A percentile compares a stretch with the other conserved stretches of the same genome.
These are phyloP conservation scores for Lasiodiplodia gonubiensis DNA, from an alignment of 2,329 filamentous ascomycete species.

Conservation along the genomic window DNA sequence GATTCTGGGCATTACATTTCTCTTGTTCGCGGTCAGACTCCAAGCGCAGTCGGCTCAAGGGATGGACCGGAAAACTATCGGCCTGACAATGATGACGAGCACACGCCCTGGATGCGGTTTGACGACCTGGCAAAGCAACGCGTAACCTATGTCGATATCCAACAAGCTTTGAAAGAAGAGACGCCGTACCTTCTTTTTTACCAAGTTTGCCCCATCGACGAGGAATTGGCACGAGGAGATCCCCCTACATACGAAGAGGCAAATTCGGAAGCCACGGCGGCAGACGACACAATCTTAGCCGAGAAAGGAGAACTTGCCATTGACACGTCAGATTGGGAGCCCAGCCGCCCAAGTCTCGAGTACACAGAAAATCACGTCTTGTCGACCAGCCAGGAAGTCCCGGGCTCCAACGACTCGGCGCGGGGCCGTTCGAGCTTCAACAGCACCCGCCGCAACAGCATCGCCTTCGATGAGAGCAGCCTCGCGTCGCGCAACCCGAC, in stretches of 20 bases:
- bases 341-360: slow-evolving; percentile 33
- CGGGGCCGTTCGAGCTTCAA: slow-evolving; percentile 44
- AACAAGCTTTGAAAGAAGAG: slow-evolving; percentile 78
- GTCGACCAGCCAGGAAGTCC: slow-evolving; percentile 5
- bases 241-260: slow-evolving; percentile 52
- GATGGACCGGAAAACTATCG: slow-evolving; percentile 49
- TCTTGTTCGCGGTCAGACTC: slow-evolving; percentile 74
- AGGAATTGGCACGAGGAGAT: slow-evolving; percentile 55
- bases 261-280: slow-evolving; percentile 32
- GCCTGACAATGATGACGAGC: slow-evolving; percentile 38
- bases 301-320: slow-evolving; percentile 28
- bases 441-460: slow-evolving; percentile 47
- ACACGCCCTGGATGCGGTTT: slow-evolving; percentile 79
- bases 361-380: slow-evolving; percentile 18
- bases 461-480: slow-evolving; percentile 48
- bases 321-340: slow-evolving; percentile 23
- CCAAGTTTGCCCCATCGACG: slow-evolving; percentile 86
- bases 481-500: slow-evolving; percentile 40
- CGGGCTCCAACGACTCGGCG: slow-evolving; percentile 28
- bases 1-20: slow-evolving; percentile 92
- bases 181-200: slow-evolving; percentile 96
- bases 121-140: slow-evolving; percentile 81
- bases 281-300: slow-evolving; percentile 14
- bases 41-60: slow-evolving; percentile 57
- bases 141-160: slow-evolving; percentile 78